Evolutionary conservation across 75 land plant genomes (phyloP).

Genomic region (Sequoia sempervirens): DNA sequence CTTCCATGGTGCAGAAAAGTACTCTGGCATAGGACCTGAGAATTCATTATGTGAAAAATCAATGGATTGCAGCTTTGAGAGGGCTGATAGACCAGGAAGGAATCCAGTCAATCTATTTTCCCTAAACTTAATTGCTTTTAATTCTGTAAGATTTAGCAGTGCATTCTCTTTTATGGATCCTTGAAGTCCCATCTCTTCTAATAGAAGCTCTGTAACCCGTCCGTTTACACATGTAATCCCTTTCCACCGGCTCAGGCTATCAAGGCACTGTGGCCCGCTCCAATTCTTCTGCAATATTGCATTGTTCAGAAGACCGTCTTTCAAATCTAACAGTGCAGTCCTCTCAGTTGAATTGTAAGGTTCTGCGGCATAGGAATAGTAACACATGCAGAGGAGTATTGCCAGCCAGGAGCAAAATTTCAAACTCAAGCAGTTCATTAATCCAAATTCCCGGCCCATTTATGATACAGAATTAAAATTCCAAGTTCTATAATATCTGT

Average conservation of each 20-base stretch:
- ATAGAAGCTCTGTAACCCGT: background rate
- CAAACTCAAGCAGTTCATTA: background rate
- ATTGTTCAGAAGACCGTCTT: conserved; percentile 1
- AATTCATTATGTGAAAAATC: conserved; percentile 41
- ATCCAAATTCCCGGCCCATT: background rate
- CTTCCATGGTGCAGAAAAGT: background rate
- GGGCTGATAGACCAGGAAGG: conserved; percentile 33
- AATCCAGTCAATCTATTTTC: conserved; percentile 32
- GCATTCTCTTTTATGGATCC: conserved; percentile 13
- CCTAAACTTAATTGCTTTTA: conserved; percentile 26
- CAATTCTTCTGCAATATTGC: conserved; percentile 7
- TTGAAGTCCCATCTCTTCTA: conserved; percentile 11
- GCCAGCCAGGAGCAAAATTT: background rate
- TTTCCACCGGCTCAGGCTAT: conserved; percentile 9
- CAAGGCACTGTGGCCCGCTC: conserved; percentile 7
- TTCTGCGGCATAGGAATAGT: background rate
- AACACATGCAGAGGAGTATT: background rate
- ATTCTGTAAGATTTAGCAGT: conserved; percentile 12
- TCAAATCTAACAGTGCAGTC: conserved; percentile 1
- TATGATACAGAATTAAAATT: background rate
- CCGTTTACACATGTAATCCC: conserved; percentile 15
- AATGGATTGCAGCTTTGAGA: conserved; percentile 29
- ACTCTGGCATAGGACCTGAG: conserved; percentile 31
- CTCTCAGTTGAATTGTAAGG: conserved; percentile 1
- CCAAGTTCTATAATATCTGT: background rate